Evolutionary conservation across 768 basidiomycete species (phyloP).

Genomic region (Tulasnella calospora): DNA sequence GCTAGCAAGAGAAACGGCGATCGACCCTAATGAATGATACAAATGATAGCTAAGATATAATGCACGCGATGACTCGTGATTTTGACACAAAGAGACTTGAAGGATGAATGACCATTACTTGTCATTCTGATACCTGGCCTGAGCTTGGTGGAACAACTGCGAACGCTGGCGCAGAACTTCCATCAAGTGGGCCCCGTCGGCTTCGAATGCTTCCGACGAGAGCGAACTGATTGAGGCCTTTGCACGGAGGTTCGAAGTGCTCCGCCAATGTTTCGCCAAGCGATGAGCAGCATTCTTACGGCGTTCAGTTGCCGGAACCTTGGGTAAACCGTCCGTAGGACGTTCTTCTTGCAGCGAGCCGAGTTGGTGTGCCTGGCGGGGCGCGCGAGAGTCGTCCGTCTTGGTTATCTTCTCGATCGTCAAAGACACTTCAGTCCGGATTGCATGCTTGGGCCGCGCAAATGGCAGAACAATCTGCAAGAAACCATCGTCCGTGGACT

Average conservation of each 20-base stretch:
- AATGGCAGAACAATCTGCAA: neutral
- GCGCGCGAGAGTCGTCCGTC: neutral
- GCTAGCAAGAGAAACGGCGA: neutral
- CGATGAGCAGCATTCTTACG: neutral
- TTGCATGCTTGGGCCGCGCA: neutral
- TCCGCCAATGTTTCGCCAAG: neutral
- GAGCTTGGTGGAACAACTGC: neutral
- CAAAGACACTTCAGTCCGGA: neutral
- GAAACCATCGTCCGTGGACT: neutral
- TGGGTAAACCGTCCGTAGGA: neutral
- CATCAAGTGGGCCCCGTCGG: neutral
- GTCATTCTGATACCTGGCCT: neutral
- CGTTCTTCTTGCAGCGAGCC: neutral
- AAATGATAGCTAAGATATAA: neutral
- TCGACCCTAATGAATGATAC: neutral
- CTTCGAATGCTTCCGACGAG: neutral
- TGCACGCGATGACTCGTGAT: neutral
- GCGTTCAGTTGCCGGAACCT: neutral
- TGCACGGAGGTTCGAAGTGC: neutral
- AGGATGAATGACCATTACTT: neutral
- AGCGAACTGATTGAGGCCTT: neutral
- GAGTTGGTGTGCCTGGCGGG: neutral
- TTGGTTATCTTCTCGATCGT: neutral
- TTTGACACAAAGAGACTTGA: neutral
- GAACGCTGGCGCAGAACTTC: neutral